Conservation (phyloP, 2,329 filamentous ascomycete genomes). For the Ambrosiella beaveri region DNA sequence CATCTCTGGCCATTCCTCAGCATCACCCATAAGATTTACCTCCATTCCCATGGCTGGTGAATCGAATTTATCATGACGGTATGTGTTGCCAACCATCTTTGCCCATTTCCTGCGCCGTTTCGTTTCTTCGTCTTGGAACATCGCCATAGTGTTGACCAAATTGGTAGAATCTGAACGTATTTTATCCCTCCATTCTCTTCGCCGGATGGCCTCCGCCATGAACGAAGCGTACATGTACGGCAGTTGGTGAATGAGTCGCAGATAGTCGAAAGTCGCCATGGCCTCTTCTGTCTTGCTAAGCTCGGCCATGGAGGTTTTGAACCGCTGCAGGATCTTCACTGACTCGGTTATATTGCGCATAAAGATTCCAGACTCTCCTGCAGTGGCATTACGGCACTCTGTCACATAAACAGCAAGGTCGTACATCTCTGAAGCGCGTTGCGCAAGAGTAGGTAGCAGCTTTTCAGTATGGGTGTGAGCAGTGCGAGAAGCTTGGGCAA, state of each 20-base stretch:
- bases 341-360: constrained; percentile 67
- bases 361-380: constrained; percentile 47
- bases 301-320: constrained; percentile 50
- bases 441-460: constrained; percentile 39
- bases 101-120: constrained; percentile 82
- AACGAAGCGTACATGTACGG: constrained; percentile 84
- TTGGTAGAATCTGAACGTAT: constrained; percentile 74
- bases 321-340: constrained; percentile 22
- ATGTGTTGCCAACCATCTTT: constrained; percentile 62
- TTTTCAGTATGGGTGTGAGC: constrained; percentile 46
- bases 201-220: constrained; percentile 65
- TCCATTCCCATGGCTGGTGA: constrained; percentile 60
- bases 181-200: constrained; percentile 83
- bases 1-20: constrained; percentile 67
- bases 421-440: constrained; percentile 42
- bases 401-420: constrained; percentile 41
- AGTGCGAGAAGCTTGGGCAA: constrained; percentile 45
- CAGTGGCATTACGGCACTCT: constrained; percentile 50
- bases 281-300: constrained; percentile 60
- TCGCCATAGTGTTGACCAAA: constrained; percentile 79
- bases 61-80: constrained; percentile 48
- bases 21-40: constrained; percentile 66
- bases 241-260: constrained; percentile 65
- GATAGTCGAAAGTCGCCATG: constrained; percentile 60
- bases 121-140: constrained; percentile 82